Evolutionary conservation across 2,329 filamentous ascomycete species (phyloP).

Genomic region (Neofusicoccum umdonicola): DNA sequence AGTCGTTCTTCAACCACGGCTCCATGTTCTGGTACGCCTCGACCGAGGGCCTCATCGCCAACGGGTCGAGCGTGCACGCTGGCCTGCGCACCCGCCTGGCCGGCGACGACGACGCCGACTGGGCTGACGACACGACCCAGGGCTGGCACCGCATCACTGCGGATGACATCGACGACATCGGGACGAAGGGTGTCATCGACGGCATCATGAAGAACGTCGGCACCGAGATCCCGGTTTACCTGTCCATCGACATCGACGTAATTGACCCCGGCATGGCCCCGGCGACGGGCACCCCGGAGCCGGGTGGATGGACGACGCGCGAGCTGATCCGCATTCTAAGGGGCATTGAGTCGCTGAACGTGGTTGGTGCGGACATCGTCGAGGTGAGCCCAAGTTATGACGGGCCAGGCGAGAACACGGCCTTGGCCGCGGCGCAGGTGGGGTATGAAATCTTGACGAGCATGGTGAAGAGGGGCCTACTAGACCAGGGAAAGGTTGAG

Average conservation of each 20-base stretch:
- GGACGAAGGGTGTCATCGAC: conserved; percentile 66
- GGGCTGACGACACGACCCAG: conserved; percentile 67
- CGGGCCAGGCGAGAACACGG: conserved; percentile 74
- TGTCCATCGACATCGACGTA: conserved; percentile 79
- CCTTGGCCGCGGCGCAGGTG: conserved; percentile 78
- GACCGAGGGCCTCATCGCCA: conserved; percentile 74
- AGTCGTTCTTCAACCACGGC: conserved; percentile 80
- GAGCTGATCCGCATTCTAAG: conserved; percentile 82
- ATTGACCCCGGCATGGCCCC: conserved; percentile 72
- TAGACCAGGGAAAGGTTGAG: conserved; percentile 34
- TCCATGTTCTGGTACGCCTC: conserved; percentile 90
- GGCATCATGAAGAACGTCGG: conserved; percentile 71
- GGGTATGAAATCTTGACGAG: conserved; percentile 82
- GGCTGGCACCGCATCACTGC: conserved; percentile 78
- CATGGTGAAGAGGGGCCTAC: conserved; percentile 60
- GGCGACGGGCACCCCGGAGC: conserved; percentile 84
- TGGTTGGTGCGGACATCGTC: conserved; percentile 87
- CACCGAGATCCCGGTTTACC: conserved; percentile 73
- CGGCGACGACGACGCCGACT: conserved; percentile 64
- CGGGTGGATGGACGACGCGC: conserved; percentile 85
- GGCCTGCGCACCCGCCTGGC: conserved; percentile 76
- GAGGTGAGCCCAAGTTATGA: conserved; percentile 88
- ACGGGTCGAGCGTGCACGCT: conserved; percentile 74
- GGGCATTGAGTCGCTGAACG: conserved; percentile 76
- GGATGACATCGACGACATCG: conserved; percentile 84